These are phyloP conservation scores for Globisporangium nunn DNA, from an alignment of 352 stramenopile genomes.

Conservation along the genomic window DNA sequence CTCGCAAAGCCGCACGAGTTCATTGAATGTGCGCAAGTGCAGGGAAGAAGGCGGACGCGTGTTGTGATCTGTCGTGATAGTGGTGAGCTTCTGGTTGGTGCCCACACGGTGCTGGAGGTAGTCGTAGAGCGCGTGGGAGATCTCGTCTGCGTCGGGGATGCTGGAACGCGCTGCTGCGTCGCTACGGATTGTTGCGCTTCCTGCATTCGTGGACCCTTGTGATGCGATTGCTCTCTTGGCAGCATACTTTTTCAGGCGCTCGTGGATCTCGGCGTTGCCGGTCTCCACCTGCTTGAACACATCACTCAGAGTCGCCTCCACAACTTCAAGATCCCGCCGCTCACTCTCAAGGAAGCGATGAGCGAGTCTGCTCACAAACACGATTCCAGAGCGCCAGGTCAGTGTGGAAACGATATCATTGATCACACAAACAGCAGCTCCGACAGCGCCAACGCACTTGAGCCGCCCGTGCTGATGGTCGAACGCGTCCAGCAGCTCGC, in stretches of 20 bases:
- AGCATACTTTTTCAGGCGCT: neutral
- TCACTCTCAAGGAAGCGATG: slow-evolving; percentile 28
- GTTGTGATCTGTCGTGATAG: slow-evolving; percentile 28
- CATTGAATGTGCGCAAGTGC: slow-evolving; percentile 19
- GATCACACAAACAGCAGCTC: neutral
- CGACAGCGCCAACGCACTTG: slow-evolving; percentile 10
- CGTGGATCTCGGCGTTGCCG: neutral
- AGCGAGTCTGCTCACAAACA: slow-evolving; percentile 1
- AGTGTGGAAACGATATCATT: neutral
- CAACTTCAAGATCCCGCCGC: slow-evolving; percentile 42
- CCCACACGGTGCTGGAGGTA: slow-evolving; percentile 1
- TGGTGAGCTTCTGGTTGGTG: neutral
- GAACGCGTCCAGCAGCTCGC: slow-evolving; percentile 21
- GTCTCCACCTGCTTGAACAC: slow-evolving; percentile 20
- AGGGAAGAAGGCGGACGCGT: slow-evolving; percentile 43
- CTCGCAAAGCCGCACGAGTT: slow-evolving; percentile 10
- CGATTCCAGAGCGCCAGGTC: neutral
- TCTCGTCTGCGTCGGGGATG: slow-evolving; percentile 9
- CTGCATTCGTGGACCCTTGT: neutral
- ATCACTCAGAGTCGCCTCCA: slow-evolving; percentile 65
- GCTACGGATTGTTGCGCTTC: neutral
- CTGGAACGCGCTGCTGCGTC: neutral
- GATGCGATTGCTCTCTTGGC: neutral
- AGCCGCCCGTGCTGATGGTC: slow-evolving; percentile 32
- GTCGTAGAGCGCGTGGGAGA: slow-evolving; percentile 11